A percentile compares a stretch with the other conserved stretches of the same genome.
These are phyloP conservation scores for Populus simonii DNA, from an alignment of 345 rosid species.

Conservation along the genomic window DNA sequence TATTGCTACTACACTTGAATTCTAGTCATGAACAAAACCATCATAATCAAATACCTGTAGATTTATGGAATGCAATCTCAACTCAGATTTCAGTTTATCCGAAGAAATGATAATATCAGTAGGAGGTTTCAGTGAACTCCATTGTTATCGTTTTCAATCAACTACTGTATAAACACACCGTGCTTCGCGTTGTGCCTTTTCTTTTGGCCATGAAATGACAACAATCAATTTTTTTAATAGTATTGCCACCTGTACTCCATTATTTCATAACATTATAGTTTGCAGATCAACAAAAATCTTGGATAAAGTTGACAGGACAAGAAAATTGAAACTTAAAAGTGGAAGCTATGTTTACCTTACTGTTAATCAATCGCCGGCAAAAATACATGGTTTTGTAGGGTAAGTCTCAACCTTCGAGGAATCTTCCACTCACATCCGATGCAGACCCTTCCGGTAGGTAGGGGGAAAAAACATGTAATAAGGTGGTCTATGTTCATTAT, in stretches of 20 bases:
- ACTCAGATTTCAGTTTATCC: too few relatives aligned
- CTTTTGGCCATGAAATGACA: background rate
- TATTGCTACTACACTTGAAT: too few relatives aligned
- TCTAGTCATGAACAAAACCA: background rate
- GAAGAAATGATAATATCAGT: too few relatives aligned
- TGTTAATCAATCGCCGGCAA: background rate
- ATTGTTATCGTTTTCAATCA: too few relatives aligned
- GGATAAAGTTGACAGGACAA: background rate
- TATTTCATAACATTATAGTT: too few relatives aligned
- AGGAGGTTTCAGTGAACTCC: too few relatives aligned
- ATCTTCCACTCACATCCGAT: background rate
- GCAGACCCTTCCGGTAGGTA: background rate
- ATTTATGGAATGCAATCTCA: too few relatives aligned
- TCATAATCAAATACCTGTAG: background rate
- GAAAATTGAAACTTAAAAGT: background rate
- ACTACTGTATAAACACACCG: background rate
- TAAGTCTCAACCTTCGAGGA: background rate
- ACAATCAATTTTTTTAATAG: background rate
- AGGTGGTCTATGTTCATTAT: too few relatives aligned
- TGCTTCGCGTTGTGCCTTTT: background rate
- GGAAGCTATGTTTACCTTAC: background rate
- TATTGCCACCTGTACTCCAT: background rate
- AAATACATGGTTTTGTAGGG: background rate
- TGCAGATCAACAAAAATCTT: background rate
- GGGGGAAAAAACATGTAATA: too few relatives aligned